Percentiles rank a stretch among this genome's conserved stretches.
Evolutionary conservation across 2,329 filamentous ascomycete species (phyloP).

Genomic region (Geosmithia flava): DNA sequence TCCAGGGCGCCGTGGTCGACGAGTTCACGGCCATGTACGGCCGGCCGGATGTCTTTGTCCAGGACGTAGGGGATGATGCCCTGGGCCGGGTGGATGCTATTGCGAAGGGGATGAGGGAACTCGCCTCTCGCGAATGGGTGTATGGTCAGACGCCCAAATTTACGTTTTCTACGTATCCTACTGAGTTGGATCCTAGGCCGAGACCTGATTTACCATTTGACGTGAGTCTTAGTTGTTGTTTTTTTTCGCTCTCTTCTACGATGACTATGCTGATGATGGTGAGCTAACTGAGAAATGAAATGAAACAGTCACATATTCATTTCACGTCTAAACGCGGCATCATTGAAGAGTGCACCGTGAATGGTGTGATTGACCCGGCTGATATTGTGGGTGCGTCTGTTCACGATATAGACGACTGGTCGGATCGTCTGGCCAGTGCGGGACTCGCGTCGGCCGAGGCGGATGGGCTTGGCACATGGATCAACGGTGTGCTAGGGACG

Average conservation of each 20-base stretch:
- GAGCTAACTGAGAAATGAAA: not conserved
- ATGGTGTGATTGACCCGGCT: conserved; percentile 3
- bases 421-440: not conserved
- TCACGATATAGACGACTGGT: conserved; percentile 2
- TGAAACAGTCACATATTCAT: conserved; percentile 14
- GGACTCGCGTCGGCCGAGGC: conserved; percentile 1
- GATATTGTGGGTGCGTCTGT: not conserved
- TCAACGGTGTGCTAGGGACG: conserved; percentile 3
- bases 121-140: conserved; percentile 57
- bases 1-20: conserved; percentile 42
- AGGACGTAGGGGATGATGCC: conserved; percentile 27
- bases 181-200: conserved; percentile 43
- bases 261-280: not conserved
- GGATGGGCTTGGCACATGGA: conserved; percentile 1
- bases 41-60: conserved; percentile 4
- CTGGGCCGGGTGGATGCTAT: conserved; percentile 26
- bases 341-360: conserved; percentile 18
- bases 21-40: conserved; percentile 61
- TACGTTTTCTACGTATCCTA: conserved; percentile 50
- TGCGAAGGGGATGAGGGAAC: conserved; percentile 15
- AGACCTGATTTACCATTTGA: conserved; percentile 34
- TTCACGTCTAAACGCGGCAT: conserved; percentile 24
- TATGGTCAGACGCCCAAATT: conserved; percentile 83
- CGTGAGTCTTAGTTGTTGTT: conserved; percentile 17
- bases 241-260: not conserved